Evolutionary conservation across 805 yeast genomes (phyloP).

Genomic region (Cyberlindnera japonica): DNA sequence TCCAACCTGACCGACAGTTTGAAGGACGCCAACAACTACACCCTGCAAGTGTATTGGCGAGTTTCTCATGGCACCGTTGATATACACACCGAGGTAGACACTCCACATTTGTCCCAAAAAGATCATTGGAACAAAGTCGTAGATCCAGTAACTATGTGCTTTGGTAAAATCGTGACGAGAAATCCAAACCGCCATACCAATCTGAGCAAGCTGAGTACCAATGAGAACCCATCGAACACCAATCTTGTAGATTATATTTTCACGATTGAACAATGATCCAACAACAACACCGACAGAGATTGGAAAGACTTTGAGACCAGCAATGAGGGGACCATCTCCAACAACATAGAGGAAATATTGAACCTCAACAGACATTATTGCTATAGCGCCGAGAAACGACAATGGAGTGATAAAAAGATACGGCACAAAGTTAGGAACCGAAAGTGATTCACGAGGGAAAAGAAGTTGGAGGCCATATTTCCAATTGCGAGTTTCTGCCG

Average conservation of each 20-base stretch:
- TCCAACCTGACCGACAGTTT: slow-evolving; percentile 35
- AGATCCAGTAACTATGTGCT: slow-evolving; percentile 29
- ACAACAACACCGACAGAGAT: slow-evolving; percentile 29
- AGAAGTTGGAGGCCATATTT: slow-evolving; percentile 20
- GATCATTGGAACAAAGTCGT: slow-evolving; percentile 24
- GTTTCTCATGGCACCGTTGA: slow-evolving; percentile 29
- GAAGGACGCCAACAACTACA: slow-evolving; percentile 35
- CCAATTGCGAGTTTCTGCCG: slow-evolving; percentile 14
- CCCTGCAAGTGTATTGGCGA: slow-evolving; percentile 40
- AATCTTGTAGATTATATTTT: slow-evolving; percentile 18
- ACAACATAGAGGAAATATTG: slow-evolving; percentile 30
- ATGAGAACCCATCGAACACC: slow-evolving; percentile 23
- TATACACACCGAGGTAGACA: slow-evolving; percentile 33
- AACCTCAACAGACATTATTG: slow-evolving; percentile 19
- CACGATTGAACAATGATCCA: slow-evolving; percentile 28
- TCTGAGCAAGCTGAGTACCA: slow-evolving; percentile 13
- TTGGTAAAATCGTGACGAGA: slow-evolving; percentile 20
- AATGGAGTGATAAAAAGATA: slow-evolving; percentile 22
- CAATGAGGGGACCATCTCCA: slow-evolving; percentile 30
- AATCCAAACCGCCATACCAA: slow-evolving; percentile 25
- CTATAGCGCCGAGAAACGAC: slow-evolving; percentile 21
- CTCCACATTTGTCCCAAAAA: slow-evolving; percentile 28
- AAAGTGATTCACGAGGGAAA: slow-evolving; percentile 29
- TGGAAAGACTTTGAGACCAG: slow-evolving; percentile 37
- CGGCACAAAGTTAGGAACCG: slow-evolving; percentile 27